These are phyloP conservation scores for Vanilla planifolia DNA, from an alignment of 106 monocot genomes.

Conservation along the genomic window DNA sequence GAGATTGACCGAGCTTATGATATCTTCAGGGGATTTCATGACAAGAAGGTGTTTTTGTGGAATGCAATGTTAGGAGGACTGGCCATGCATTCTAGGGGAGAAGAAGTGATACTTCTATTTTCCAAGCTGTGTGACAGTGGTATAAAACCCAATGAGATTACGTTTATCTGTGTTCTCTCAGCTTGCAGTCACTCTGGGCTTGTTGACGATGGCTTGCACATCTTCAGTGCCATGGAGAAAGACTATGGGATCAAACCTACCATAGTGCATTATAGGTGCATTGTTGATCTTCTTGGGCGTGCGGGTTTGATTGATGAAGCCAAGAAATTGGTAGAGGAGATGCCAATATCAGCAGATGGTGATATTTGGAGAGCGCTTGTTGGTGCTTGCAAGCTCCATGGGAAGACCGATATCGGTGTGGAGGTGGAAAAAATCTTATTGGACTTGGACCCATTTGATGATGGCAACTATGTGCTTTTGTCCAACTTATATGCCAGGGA, in stretches of 20 bases:
- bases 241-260: conserved; percentile 7
- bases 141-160: conserved; percentile 23
- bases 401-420: conserved; percentile 11
- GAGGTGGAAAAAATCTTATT: conserved; percentile 15
- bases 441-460: conserved; percentile 20
- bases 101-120: conserved; percentile 13
- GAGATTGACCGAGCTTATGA: conserved; percentile 14
- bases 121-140: conserved; percentile 8
- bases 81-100: conserved; percentile 21
- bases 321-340: conserved; percentile 10
- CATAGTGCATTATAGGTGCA: conserved; percentile 15
- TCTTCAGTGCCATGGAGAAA: conserved; percentile 9
- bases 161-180: conserved; percentile 18
- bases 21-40: conserved; percentile 5
- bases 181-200: conserved; percentile 30
- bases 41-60: conserved; percentile 21
- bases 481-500: conserved; percentile 9
- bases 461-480: conserved; percentile 18
- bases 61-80: conserved; percentile 26
- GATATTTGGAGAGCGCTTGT: conserved; percentile 15
- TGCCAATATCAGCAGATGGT: conserved; percentile 35
- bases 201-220: conserved; percentile 12
- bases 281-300: conserved; percentile 24
- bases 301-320: conserved; percentile 16
- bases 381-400: conserved; percentile 20